Conservation (phyloP, 768 basidiomycete species). For the Mycena vitilis region DNA sequence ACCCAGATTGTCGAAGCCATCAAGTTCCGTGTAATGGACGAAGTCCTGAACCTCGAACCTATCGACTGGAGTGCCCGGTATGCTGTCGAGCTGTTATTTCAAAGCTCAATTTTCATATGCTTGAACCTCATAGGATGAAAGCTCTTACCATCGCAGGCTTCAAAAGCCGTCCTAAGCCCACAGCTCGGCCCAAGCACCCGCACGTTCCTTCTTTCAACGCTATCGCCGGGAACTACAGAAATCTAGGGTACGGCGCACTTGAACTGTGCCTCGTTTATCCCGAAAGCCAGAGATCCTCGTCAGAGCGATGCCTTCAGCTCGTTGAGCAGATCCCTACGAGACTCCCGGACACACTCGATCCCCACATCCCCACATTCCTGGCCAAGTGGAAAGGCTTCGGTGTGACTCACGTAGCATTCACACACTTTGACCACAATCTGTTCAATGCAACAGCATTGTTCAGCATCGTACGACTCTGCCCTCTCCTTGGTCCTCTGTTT, state of each 20-base stretch:
- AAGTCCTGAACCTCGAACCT: slow-evolving; percentile 35
- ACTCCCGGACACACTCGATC: slow-evolving; percentile 38
- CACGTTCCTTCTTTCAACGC: slow-evolving; percentile 19
- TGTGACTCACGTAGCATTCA: slow-evolving; percentile 36
- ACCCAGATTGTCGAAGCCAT: slow-evolving; percentile 34
- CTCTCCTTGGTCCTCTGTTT: too few relatives aligned
- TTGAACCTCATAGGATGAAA: slow-evolving; percentile 4
- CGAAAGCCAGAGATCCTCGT: not conserved
- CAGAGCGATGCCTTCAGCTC: slow-evolving; percentile 34
- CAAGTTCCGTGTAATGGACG: slow-evolving; percentile 42
- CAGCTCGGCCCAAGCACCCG: slow-evolving; percentile 19
- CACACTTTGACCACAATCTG: slow-evolving; percentile 41
- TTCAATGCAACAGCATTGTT: slow-evolving; percentile 37
- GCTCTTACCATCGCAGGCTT: slow-evolving; percentile 7
- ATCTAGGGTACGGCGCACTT: slow-evolving; percentile 28
- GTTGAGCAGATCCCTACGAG: slow-evolving; percentile 32
- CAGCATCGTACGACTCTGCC: slow-evolving; percentile 36
- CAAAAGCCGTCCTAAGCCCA: slow-evolving; percentile 9
- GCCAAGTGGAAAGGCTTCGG: slow-evolving; percentile 36
- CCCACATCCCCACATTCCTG: slow-evolving; percentile 41
- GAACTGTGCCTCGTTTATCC: slow-evolving; percentile 30
- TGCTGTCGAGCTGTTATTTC: not conserved
- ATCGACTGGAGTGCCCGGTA: slow-evolving; percentile 44
- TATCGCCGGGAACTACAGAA: slow-evolving; percentile 26
- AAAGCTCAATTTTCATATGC: not conserved